Percentiles rank a stretch among this genome's conserved stretches.
phyloP scores from a whole-genome alignment of 805 yeast genomes.

The Dipodascus albidus region DNA sequence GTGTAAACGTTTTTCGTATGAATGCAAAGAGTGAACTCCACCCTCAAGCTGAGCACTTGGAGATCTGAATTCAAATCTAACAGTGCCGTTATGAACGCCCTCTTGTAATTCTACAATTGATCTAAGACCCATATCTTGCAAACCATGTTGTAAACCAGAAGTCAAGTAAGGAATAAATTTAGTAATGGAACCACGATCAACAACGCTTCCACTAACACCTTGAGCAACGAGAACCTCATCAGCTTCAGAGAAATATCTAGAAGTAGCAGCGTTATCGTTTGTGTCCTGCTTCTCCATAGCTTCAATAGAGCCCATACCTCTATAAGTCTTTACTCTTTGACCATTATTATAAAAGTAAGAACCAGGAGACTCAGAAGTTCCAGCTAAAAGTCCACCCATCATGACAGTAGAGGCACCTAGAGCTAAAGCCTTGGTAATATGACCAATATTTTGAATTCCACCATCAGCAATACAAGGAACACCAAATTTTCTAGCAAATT shows the following conservation, averaged over 20 bases:
- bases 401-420: conserved; percentile 94
- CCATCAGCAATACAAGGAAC: conserved; percentile 99
- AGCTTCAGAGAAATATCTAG: conserved; percentile 93
- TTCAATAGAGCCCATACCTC: conserved; percentile 99
- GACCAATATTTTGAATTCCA: conserved; percentile 98
- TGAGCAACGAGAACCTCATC: conserved; percentile 96
- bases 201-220: conserved; percentile 96
- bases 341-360: conserved; percentile 97
- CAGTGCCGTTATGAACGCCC: conserved; percentile 51
- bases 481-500: conserved; percentile 90
- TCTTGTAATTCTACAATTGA: conserved; percentile 54
- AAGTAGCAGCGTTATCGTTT: conserved; percentile 93
- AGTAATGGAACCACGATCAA: conserved; percentile 90
- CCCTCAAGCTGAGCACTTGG: conserved; percentile 99
- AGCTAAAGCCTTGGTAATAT: conserved; percentile 91
- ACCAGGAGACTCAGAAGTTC: conserved; percentile 98
- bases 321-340: conserved; percentile 89
- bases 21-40: conserved; percentile 92
- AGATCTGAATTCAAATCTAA: conserved; percentile 95
- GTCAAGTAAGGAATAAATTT: conserved; percentile 90
- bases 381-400: conserved; percentile 99
- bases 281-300: conserved; percentile 90
- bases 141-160: conserved; percentile 95
- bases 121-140: conserved; percentile 90
- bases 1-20: conserved; percentile 95